These are phyloP conservation scores for Chlorociboria aeruginascens DNA, from an alignment of 495 filamentous ascomycete species.

Conservation along the genomic window DNA sequence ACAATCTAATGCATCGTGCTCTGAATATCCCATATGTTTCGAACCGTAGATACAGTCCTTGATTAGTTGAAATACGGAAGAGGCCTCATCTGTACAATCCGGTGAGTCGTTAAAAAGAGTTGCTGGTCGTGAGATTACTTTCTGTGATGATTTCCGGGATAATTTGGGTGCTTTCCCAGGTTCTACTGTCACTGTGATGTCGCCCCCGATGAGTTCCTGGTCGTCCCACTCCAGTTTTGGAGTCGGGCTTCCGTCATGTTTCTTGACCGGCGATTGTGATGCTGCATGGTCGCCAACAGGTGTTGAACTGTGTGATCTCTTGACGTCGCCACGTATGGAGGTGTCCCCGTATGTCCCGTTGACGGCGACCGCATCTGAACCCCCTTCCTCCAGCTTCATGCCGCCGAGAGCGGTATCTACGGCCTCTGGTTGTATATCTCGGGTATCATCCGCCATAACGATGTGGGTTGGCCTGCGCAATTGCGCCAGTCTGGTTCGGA, in stretches of 20 bases:
- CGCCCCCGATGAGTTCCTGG: conserved; percentile 39
- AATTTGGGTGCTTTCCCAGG: conserved; percentile 60
- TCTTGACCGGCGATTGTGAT: conserved; percentile 32
- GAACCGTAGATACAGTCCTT: conserved; percentile 75
- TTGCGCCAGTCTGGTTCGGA: background rate
- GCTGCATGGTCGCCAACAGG: conserved; percentile 17
- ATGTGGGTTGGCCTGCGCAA: background rate
- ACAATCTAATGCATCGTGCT: conserved; percentile 84
- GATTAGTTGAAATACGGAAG: conserved; percentile 67
- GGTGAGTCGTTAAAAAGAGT: conserved; percentile 56
- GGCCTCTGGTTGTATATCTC: conserved; percentile 29
- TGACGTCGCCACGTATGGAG: conserved; percentile 7
- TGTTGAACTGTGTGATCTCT: conserved; percentile 15
- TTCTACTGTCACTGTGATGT: conserved; percentile 53
- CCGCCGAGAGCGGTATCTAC: conserved; percentile 28
- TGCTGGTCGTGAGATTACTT: conserved; percentile 45
- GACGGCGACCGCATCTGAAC: conserved; percentile 2
- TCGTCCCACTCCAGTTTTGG: conserved; percentile 23
- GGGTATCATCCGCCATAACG: conserved; percentile 26
- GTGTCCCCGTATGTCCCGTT: conserved; percentile 18
- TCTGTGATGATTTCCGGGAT: conserved; percentile 62
- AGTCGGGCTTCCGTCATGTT: conserved; percentile 21
- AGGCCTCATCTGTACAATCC: conserved; percentile 65
- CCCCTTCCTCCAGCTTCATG: conserved; percentile 27
- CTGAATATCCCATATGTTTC: conserved; percentile 79